phyloP scores from a whole-genome alignment of 768 basidiomycete species.

The Pleurotus salmoneostramineus region DNA sequence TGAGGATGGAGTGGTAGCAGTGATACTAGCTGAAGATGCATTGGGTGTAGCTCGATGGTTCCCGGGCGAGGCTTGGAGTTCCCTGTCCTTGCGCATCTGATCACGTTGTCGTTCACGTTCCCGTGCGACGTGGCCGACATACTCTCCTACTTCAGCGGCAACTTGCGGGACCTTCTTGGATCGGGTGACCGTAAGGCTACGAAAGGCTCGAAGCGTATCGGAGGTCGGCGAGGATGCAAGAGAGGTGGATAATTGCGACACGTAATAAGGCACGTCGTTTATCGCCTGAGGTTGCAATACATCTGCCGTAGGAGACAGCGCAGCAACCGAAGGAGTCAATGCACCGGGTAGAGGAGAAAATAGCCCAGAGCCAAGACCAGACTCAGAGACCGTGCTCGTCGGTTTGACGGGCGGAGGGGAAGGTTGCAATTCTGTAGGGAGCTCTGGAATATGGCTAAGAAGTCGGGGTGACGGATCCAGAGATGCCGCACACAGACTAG shows the following conservation, averaged over 20 bases:
- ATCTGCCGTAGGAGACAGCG: constrained; percentile 13
- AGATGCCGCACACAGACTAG: constrained; percentile 39
- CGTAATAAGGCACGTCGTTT: neutral
- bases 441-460: constrained; percentile 52
- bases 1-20: constrained; percentile 14
- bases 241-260: constrained; percentile 23
- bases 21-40: constrained; percentile 22
- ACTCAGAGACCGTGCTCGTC: neutral
- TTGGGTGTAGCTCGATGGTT: constrained; percentile 30
- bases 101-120: constrained; percentile 80
- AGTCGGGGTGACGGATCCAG: neutral
- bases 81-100: constrained; percentile 62
- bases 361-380: constrained; percentile 1
- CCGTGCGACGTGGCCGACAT: constrained; percentile 71
- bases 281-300: neutral
- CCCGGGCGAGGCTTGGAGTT: constrained; percentile 28
- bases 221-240: constrained; percentile 22
- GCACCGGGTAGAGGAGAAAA: neutral
- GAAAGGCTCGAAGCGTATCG: constrained; percentile 37
- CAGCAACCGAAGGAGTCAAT: constrained; percentile 3
- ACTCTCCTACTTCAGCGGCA: constrained; percentile 59
- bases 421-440: constrained; percentile 60
- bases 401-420: constrained; percentile 26
- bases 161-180: constrained; percentile 46
- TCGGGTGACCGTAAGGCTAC: constrained; percentile 48